These are phyloP conservation scores for Ailanthus altissimus DNA, from an alignment of 345 rosid species.

Conservation along the genomic window DNA sequence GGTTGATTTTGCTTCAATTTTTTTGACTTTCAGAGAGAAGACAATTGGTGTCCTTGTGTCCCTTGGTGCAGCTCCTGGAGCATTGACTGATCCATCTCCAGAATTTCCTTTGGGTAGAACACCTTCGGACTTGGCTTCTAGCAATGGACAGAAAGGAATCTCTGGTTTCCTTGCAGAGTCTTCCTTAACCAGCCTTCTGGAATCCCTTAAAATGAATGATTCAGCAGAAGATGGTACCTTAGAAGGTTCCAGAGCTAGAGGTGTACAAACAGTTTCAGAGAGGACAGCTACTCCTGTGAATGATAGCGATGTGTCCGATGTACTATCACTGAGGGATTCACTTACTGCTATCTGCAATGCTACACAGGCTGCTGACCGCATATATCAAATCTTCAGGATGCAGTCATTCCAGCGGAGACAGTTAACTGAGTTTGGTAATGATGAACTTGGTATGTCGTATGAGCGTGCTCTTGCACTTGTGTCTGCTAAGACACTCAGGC, in stretches of 20 bases:
- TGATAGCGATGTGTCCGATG: conserved; percentile 57
- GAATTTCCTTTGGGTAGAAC: conserved; percentile 77
- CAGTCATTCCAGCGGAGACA: conserved; percentile 83
- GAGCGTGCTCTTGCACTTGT: conserved; percentile 57
- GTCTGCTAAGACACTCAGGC: conserved; percentile 47
- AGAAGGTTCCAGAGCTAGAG: conserved; percentile 41
- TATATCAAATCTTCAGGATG: conserved; percentile 80
- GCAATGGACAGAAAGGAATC: conserved; percentile 85
- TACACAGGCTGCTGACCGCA: conserved; percentile 89
- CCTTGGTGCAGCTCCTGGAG: conserved; percentile 72
- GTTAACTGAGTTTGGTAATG: conserved; percentile 45
- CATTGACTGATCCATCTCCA: conserved; percentile 77
- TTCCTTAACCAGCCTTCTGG: conserved; percentile 67
- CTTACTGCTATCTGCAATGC: conserved; percentile 85
- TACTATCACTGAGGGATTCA: conserved; percentile 77
- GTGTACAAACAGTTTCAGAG: conserved; percentile 66
- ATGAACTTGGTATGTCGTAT: conserved; percentile 43
- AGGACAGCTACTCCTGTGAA: conserved; percentile 59
- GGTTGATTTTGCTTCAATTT: neutral
- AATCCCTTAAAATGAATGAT: conserved; percentile 60
- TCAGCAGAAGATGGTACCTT: conserved; percentile 42
- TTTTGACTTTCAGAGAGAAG: conserved; percentile 64
- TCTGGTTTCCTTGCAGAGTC: conserved; percentile 95
- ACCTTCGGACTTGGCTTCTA: conserved; percentile 91
- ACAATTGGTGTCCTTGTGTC: conserved; percentile 77